Evolutionary conservation across 108 stramenopile species (phyloP).

Genomic region (Cyclotella sp.): DNA sequence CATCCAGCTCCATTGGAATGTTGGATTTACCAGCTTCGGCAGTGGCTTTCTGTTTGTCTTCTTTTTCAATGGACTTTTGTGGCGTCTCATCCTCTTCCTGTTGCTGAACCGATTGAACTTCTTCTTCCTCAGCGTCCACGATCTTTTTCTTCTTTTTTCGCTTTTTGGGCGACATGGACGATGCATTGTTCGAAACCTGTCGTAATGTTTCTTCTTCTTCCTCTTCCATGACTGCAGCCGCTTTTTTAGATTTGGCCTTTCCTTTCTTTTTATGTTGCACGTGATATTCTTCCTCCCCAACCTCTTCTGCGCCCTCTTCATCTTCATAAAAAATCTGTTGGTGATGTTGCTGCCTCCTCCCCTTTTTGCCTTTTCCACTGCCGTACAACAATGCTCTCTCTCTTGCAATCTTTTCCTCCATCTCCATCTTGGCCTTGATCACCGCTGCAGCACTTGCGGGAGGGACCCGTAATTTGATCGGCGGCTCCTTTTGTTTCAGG

Average conservation of each 20-base stretch:
- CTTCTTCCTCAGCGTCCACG: conserved; percentile 44
- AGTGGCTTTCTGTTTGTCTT: background rate
- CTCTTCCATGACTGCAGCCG: conserved; percentile 12
- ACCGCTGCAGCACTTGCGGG: conserved; percentile 83
- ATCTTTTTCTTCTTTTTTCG: conserved; percentile 53
- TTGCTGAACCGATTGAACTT: conserved; percentile 28
- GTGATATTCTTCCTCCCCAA: background rate
- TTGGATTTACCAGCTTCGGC: conserved; percentile 1
- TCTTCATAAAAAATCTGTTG: conserved; percentile 8
- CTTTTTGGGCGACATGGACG: conserved; percentile 53
- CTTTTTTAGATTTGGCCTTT: conserved; percentile 7
- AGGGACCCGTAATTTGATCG: conserved; percentile 83
- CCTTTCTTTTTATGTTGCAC: conserved; percentile 25
- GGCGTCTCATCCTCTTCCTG: conserved; percentile 21
- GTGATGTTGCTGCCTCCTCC: conserved; percentile 3
- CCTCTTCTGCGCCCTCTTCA: background rate
- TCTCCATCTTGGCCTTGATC: conserved; percentile 74
- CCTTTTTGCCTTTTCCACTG: conserved; percentile 22
- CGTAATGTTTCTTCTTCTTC: conserved; percentile 8
- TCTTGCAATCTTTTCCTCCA: conserved; percentile 24
- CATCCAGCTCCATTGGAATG: conserved; percentile 33
- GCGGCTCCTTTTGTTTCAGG: conserved; percentile 75
- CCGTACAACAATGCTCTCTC: conserved; percentile 16
- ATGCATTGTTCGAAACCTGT: conserved; percentile 7
- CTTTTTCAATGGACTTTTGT: conserved; percentile 25